phyloP scores from a whole-genome alignment of 371 early-diverging fungal genomes.

The Mycotypha africana region DNA sequence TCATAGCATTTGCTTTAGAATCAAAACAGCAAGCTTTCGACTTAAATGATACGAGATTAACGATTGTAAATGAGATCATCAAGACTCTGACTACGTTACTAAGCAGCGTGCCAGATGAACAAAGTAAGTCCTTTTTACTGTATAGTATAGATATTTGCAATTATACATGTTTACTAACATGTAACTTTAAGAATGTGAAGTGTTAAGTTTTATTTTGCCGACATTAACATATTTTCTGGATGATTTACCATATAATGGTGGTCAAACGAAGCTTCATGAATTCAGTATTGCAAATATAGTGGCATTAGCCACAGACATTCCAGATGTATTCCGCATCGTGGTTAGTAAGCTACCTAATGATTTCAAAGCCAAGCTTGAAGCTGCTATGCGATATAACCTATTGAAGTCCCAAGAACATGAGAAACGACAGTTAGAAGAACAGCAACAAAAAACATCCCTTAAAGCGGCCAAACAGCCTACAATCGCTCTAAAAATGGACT shows the following conservation, averaged over 20 bases:
- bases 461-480: constrained; percentile 42
- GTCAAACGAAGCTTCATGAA: constrained; percentile 25
- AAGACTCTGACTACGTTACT: constrained; percentile 33
- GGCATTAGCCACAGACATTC: constrained; percentile 28
- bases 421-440: constrained; percentile 25
- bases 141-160: background rate
- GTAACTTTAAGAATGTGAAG: constrained; percentile 10
- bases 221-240: constrained; percentile 37
- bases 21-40: constrained; percentile 8
- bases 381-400: constrained; percentile 41
- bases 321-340: constrained; percentile 34
- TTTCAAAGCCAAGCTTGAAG: constrained; percentile 34
- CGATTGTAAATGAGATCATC: constrained; percentile 32
- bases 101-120: constrained; percentile 21
- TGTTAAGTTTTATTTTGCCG: constrained; percentile 33
- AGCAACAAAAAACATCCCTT: constrained; percentile 14
- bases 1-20: constrained; percentile 24
- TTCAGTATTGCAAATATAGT: constrained; percentile 27
- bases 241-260: constrained; percentile 20
- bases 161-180: too few relatives aligned
- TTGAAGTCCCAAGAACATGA: constrained; percentile 32
- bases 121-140: constrained; percentile 26
- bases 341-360: constrained; percentile 23
- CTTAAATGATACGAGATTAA: constrained; percentile 3
- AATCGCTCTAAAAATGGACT: constrained; percentile 50